A percentile compares a stretch with the other conserved stretches of the same genome.
These are phyloP conservation scores for Coemansia sp. DNA, from an alignment of 192 early-diverging fungal genomes.

Conservation along the genomic window DNA sequence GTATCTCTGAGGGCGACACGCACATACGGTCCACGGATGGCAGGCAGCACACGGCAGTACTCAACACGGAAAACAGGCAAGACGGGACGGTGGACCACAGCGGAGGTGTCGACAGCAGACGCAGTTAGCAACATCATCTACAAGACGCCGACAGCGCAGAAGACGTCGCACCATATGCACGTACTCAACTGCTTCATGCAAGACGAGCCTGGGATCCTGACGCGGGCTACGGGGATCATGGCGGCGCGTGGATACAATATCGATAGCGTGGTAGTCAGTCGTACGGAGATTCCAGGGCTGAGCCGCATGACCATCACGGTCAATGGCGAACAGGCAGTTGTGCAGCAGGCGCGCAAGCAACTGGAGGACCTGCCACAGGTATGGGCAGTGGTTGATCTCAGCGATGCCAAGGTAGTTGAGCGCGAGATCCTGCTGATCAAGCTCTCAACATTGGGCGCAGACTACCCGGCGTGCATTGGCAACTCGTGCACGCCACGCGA, in stretches of 20 bases:
- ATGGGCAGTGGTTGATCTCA: constrained; percentile 97
- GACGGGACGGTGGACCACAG: constrained; percentile 18
- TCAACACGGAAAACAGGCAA: constrained; percentile 12
- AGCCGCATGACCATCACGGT: constrained; percentile 94
- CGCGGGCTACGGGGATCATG: constrained; percentile 79
- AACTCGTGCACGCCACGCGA: constrained; percentile 47
- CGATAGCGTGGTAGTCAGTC: constrained; percentile 93
- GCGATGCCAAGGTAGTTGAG: constrained; percentile 79
- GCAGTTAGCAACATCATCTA: constrained; percentile 50
- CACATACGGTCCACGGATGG: constrained; percentile 12
- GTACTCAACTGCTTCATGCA: constrained; percentile 93
- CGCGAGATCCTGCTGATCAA: constrained; percentile 94
- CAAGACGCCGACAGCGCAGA: constrained; percentile 52
- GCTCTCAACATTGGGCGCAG: constrained; percentile 82
- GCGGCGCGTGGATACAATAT: constrained; percentile 96
- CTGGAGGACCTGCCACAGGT: constrained; percentile 94
- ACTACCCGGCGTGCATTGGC: constrained; percentile 36
- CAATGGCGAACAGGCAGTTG: constrained; percentile 73
- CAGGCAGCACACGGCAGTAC: constrained; percentile 3
- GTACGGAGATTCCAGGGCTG: constrained; percentile 90
- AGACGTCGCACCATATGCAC: constrained; percentile 55
- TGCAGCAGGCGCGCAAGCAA: constrained; percentile 92
- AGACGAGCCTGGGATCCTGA: constrained; percentile 81
- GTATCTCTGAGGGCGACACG: constrained; percentile 19
- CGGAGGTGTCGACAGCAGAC: constrained; percentile 32